Evolutionary conservation across 2,329 filamentous ascomycete genomes (phyloP).

Genomic region (Pseudocercospora vitis): DNA sequence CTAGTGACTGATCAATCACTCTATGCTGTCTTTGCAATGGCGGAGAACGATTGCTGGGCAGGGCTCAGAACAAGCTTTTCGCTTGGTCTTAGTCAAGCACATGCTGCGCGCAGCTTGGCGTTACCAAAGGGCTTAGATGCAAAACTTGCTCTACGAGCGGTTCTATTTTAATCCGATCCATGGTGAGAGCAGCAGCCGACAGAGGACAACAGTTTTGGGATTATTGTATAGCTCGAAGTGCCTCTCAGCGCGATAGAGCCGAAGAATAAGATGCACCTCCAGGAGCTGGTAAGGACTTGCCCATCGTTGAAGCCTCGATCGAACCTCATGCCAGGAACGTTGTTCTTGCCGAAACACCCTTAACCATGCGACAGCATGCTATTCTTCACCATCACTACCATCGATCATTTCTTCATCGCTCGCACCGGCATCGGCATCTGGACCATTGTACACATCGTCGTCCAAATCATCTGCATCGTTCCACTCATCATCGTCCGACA

Average conservation of each 20-base stretch:
- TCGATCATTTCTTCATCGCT: slow-evolving; percentile 26
- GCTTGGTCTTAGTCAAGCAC: not conserved
- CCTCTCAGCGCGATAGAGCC: no score
- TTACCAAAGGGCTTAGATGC: not conserved
- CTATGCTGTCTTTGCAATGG: not conserved
- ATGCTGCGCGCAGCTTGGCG: not conserved
- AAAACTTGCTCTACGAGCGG: not conserved
- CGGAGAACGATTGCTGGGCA: not conserved
- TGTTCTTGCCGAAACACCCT: no score
- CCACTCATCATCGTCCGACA: slow-evolving; percentile 55
- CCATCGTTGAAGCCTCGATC: no score
- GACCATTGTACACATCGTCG: slow-evolving; percentile 26
- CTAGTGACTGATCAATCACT: not conserved
- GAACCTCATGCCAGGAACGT: no score
- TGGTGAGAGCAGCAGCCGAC: no score
- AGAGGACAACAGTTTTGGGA: no score
- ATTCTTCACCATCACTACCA: slow-evolving; percentile 13
- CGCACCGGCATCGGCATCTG: slow-evolving; percentile 13
- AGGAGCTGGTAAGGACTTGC: no score
- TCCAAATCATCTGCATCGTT: slow-evolving; percentile 42
- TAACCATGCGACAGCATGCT: no score
- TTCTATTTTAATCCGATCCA: not conserved
- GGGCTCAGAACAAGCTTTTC: not conserved
- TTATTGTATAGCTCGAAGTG: no score
- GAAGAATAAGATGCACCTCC: no score